Conservation (phyloP, 108 stramenopile species). For the Skeletonema costatum region DNA sequence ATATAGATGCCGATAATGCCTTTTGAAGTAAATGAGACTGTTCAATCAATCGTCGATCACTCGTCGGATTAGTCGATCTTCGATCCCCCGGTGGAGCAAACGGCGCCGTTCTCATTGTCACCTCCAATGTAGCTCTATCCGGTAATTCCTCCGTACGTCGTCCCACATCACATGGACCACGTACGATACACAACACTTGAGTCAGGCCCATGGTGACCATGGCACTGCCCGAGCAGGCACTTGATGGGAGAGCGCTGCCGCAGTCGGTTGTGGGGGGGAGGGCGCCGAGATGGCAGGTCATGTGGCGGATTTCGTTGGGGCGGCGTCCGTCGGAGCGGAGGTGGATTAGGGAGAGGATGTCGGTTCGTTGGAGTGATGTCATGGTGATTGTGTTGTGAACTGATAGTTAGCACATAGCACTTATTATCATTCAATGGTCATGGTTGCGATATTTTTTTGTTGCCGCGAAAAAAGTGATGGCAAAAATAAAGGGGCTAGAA, state of each 20-base stretch:
- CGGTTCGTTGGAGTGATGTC: constrained; percentile 73
- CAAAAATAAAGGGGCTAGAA: too few species aligned
- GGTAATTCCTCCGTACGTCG: constrained; percentile 76
- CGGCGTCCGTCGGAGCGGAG: constrained; percentile 87
- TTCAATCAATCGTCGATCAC: constrained; percentile 83
- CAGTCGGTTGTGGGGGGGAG: constrained; percentile 51
- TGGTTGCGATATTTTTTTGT: too few species aligned
- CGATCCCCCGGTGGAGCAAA: constrained; percentile 80
- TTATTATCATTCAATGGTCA: too few species aligned
- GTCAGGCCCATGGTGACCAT: constrained; percentile 89
- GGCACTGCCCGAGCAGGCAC: constrained; percentile 62
- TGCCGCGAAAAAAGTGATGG: too few species aligned
- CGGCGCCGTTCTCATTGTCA: constrained; percentile 63
- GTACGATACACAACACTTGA: constrained; percentile 58
- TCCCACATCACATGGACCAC: constrained; percentile 68
- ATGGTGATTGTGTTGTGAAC: not conserved
- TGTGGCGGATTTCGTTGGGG: constrained; percentile 83
- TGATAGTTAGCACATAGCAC: not conserved
- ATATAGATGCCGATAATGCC: constrained; percentile 76
- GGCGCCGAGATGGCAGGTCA: constrained; percentile 69
- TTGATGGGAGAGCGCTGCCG: constrained; percentile 45
- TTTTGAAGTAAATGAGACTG: constrained; percentile 69
- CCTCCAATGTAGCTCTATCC: constrained; percentile 79
- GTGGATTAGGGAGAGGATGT: constrained; percentile 81
- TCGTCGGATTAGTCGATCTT: constrained; percentile 62